Percentiles rank a stretch among this genome's conserved stretches.
Conservation (phyloP, 2,329 filamentous ascomycete genomes). For the Fusarium torulosum region DNA sequence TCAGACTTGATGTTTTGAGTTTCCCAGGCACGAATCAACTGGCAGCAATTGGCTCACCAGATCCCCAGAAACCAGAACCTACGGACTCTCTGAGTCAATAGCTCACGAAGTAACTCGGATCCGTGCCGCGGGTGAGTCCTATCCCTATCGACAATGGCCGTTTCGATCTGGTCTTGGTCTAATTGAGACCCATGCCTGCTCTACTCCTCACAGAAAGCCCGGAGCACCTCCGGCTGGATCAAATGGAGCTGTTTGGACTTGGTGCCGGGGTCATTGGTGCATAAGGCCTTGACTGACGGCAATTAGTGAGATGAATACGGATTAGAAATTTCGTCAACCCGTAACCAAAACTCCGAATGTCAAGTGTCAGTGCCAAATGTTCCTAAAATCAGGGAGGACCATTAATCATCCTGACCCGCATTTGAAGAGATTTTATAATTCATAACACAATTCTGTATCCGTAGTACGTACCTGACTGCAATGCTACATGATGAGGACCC, state of each 20-base stretch:
- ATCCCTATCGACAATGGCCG: not conserved
- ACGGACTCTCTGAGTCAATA: no score
- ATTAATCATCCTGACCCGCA: constrained; percentile 11
- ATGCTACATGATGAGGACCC: not conserved
- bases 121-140: no score
- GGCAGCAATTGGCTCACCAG: no score
- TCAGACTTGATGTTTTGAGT: not conserved
- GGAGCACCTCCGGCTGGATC: constrained; percentile 19
- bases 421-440: constrained; percentile 5
- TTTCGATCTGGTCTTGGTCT: no score
- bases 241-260: not conserved
- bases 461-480: no score
- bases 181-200: not conserved
- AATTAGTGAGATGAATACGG: not conserved
- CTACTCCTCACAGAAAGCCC: not conserved
- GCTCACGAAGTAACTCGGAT: not conserved
- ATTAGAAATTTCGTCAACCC: constrained; percentile 7
- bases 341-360: not conserved
- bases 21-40: not conserved
- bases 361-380: not conserved
- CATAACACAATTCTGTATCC: not conserved
- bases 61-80: no score
- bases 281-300: constrained; percentile 6
- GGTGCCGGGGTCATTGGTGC: not conserved
- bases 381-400: not conserved